These are phyloP conservation scores for Ceratocystis cacaofunesta DNA, from an alignment of 2,329 filamentous ascomycete genomes.

Conservation along the genomic window DNA sequence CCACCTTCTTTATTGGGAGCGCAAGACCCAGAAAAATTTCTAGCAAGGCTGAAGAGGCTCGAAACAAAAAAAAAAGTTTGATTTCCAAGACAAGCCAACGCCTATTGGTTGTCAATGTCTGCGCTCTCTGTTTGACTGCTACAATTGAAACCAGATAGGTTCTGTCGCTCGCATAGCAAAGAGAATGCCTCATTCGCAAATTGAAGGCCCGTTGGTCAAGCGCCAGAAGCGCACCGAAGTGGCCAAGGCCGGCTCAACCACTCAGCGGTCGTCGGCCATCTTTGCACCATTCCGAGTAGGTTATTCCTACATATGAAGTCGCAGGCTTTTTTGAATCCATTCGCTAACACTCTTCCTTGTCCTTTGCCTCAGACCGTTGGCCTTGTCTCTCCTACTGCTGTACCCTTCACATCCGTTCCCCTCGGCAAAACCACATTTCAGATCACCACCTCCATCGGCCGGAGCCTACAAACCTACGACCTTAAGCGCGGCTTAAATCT, in stretches of 20 bases:
- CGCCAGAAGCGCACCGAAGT: conserved; percentile 50
- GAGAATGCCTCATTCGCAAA: conserved; percentile 41
- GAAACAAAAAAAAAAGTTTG: conserved; percentile 3
- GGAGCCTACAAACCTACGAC: conserved; percentile 89
- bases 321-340: neutral
- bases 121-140: neutral
- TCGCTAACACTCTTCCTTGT: neutral
- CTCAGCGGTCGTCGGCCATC: conserved; percentile 52
- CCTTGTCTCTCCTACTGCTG: conserved; percentile 74
- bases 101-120: neutral
- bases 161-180: conserved; percentile 16
- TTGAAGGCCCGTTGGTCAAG: conserved; percentile 53
- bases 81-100: too few species aligned
- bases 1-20: conserved; percentile 15
- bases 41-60: conserved; percentile 5
- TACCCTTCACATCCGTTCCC: conserved; percentile 79
- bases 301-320: too few species aligned
- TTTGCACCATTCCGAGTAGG: conserved; percentile 87
- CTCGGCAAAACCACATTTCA: conserved; percentile 92
- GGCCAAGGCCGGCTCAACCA: conserved; percentile 26
- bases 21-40: conserved; percentile 16
- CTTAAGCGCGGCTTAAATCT: conserved; percentile 78
- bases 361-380: conserved; percentile 56
- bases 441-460: conserved; percentile 86
- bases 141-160: neutral